Conservation (phyloP, 2,329 filamentous ascomycete species). For the Raffaelea ambrosiae region DNA sequence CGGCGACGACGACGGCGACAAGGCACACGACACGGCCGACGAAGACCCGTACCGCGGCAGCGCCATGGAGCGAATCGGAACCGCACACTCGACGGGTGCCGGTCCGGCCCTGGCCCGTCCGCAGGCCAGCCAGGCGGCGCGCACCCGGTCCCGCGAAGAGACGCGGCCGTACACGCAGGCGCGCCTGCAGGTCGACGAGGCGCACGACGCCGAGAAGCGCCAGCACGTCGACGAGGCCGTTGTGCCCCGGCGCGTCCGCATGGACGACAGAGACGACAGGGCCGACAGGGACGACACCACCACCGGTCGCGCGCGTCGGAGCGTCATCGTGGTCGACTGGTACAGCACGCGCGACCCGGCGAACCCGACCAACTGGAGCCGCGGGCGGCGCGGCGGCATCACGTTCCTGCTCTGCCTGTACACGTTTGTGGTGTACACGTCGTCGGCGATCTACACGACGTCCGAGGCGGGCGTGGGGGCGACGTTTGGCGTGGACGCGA, state of each 20-base stretch:
- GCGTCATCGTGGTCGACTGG: constrained; percentile 23
- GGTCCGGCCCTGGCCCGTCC: too few species aligned
- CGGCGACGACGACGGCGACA: not conserved
- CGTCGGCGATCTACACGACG: constrained; percentile 30
- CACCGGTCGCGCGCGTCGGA: too few species aligned
- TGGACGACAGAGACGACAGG: not conserved
- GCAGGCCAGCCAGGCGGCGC: too few species aligned
- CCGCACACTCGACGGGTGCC: too few species aligned
- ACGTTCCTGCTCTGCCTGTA: constrained; percentile 33
- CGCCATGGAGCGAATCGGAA: too few species aligned
- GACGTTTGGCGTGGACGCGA: constrained; percentile 38
- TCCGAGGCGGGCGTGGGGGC: constrained; percentile 32
- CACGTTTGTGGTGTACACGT: constrained; percentile 37
- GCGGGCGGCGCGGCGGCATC: constrained; percentile 25
- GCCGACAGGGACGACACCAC: not conserved
- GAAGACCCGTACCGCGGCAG: constrained; percentile 9
- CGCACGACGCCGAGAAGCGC: constrained; percentile 18
- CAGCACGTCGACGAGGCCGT: constrained; percentile 13
- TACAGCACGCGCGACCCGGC: constrained; percentile 39
- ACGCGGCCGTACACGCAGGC: constrained; percentile 17
- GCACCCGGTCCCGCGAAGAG: constrained; percentile 16
- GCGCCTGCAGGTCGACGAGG: constrained; percentile 16
- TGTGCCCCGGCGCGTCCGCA: constrained; percentile 14
- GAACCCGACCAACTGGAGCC: constrained; percentile 43
- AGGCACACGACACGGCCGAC: not conserved